Base-by-base conservation (phyloP, 257 asterid species). In the Ballota nigra region DNA sequence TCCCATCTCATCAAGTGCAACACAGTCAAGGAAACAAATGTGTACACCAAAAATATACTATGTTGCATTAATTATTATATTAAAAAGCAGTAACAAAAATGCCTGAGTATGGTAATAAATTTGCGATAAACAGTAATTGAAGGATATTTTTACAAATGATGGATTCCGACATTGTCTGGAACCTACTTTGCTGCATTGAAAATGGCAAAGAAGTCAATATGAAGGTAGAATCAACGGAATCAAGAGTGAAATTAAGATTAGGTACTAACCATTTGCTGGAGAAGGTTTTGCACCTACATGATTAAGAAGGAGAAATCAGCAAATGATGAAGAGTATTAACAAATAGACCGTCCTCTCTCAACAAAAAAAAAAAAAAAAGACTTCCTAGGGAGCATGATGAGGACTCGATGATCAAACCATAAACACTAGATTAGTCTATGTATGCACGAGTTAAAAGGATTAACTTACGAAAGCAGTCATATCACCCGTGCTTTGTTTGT, bases 1-100 rank as follows among this genome's bases (percentile, higher is more conserved):
- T 40, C 98, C 96, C 98, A 92, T 92, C 83, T 92, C 98, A 83
- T 92, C 96, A 72, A 92, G 96, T 92, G 84, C 57, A 66, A 43
- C 51, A 68, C 63, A 28, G 91, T 92, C 73, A 89, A 92, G 94
- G 89, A 82, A 79, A 63, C n/a, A 12, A 71, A 70, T 20, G 55
- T 38, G 29, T 40, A 74, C 40, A 70, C 33, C 34, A 31, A 31
- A 2, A 31, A 40, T 26, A 26, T 26, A 26, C 12, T 43, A 12
- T 43, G 52, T 43, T 43, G 55, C 55, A 16, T 16, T n/a, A 16
- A n/a, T 47, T 13, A 4, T 45, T 47, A 6, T 47, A 47, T 6
- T n/a, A n/a, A 47, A 47, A 47, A 47, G 3, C 66, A 58, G 41
- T 20, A 16, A 19, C 4, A 34, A 56, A 66, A 23, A 49, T 58